Evolutionary conservation across 352 stramenopile species (phyloP), one percentile per base, ranked within the genome.

Genomic region (Globisporangium cylindrosporum): DNA sequence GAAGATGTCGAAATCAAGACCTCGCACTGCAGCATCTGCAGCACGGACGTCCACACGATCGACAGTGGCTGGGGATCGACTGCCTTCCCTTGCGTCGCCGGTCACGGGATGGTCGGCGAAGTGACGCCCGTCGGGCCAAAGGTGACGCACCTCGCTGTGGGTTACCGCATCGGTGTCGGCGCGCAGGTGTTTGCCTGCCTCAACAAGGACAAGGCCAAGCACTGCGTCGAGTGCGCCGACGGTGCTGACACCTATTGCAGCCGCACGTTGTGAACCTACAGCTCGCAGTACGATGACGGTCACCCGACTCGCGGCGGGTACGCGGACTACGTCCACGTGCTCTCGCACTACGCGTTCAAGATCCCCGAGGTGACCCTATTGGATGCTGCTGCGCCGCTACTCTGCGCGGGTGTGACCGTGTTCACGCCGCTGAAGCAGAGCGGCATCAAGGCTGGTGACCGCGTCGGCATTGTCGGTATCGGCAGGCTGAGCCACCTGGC

Each of bases 331-430:
- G 81, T 97, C 41, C 86, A 89, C 18, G 77, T 93, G 3, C 55
- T 79, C 61, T 62, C 82, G 59, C 62, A 73, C 29, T 95, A 90
- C 72, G 82, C 85, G 0, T 82, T 97, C 61, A 66, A 71, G 64
- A 88, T 97, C 79, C 90, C 90, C 0, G 82, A 92, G 1, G 79
- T 66, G 59, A 78, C 97, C 36, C 68, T 75, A 15, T 81, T 88
- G 24, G 75, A 79, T 24, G 75, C 64, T 20, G 84, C 81, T 1
- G 88, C 83, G 2, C 81, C 86, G 29, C 67, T 97, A 48, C 66
- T 97, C 59, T 97, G 91, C 72, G 90, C 88, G n/a, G 90, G 90
- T 38, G 86, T 88, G 62, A 97, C 90, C 0, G 84, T 82, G 34
- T 97, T 81, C 75, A 88, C 79, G 43, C 91, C 90, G 9, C 70